Conservation (phyloP, 2,329 filamentous ascomycete genomes). For the Apiospora koreana region DNA sequence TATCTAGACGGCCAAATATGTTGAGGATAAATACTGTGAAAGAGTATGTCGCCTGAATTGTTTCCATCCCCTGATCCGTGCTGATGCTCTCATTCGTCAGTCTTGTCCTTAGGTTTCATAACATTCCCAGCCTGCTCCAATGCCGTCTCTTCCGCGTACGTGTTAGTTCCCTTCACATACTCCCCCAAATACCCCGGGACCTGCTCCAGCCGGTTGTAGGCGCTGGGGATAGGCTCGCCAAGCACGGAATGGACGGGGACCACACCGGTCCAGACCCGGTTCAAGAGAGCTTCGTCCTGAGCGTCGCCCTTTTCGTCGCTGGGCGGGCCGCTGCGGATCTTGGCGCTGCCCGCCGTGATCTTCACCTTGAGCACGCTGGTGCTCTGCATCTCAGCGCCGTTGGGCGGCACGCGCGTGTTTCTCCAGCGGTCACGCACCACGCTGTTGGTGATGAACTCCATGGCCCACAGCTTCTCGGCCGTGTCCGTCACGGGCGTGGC, state of each 20-base stretch:
- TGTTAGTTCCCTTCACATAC: conserved; percentile 41
- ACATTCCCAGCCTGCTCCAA: conserved; percentile 24
- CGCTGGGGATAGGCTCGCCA: conserved; percentile 62
- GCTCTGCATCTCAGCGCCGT: conserved; percentile 70
- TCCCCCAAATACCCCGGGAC: conserved; percentile 63
- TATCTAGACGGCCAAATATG: no score
- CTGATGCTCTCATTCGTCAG: neutral
- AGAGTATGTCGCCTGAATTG: neutral
- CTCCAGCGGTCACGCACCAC: conserved; percentile 71
- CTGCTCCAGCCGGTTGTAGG: conserved; percentile 57
- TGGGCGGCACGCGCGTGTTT: conserved; percentile 69
- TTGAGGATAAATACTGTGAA: neutral
- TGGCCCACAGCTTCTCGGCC: conserved; percentile 75
- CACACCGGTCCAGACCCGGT: conserved; percentile 56
- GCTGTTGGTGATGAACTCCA: conserved; percentile 75
- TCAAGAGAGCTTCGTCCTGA: conserved; percentile 42
- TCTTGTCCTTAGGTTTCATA: conserved; percentile 24
- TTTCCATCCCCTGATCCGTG: no score
- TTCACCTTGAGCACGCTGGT: conserved; percentile 72
- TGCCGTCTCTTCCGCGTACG: conserved; percentile 20
- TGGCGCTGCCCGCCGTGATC: conserved; percentile 73
- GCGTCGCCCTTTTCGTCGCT: conserved; percentile 53
- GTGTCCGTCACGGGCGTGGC: conserved; percentile 66
- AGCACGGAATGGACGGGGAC: conserved; percentile 64
- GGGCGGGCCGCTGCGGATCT: conserved; percentile 68